A percentile compares a stretch with the other conserved stretches of the same genome.
Conservation (phyloP, 2,329 filamentous ascomycete species). For the Neurospora sp. region DNA sequence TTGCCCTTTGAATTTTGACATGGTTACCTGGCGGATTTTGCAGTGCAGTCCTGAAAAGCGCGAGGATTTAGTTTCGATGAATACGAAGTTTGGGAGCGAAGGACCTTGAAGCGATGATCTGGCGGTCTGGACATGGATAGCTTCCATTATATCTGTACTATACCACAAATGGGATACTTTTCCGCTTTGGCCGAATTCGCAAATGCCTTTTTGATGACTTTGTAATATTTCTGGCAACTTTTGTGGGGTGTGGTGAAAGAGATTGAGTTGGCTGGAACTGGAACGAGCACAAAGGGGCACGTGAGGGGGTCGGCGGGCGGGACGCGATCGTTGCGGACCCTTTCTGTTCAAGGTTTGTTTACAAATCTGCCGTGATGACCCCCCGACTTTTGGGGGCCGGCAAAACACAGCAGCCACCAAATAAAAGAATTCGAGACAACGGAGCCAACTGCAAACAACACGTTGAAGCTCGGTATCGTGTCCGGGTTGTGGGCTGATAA, state of each 20-base stretch:
- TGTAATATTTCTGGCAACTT: neutral
- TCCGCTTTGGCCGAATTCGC: neutral
- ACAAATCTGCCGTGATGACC: neutral
- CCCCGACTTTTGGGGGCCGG: neutral
- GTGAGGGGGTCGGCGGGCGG: neutral
- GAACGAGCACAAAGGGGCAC: neutral
- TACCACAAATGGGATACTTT: neutral
- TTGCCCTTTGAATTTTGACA: neutral
- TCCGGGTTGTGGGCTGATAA: too few species aligned
- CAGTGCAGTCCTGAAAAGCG: neutral
- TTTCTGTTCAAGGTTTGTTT: neutral
- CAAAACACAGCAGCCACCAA: neutral
- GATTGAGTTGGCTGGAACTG: neutral
- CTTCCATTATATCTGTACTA: neutral
- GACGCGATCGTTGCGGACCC: neutral
- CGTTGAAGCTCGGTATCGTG: too few species aligned
- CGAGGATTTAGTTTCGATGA: neutral
- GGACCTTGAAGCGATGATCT: neutral
- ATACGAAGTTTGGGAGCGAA: neutral
- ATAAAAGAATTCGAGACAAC: too few species aligned
- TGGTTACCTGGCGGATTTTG: neutral
- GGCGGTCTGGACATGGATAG: neutral
- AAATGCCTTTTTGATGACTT: neutral
- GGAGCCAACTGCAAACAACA: too few species aligned
- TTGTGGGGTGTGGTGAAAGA: neutral